Conservation (phyloP, 23 red algal genomes). For the Gracilaria gracilis region DNA sequence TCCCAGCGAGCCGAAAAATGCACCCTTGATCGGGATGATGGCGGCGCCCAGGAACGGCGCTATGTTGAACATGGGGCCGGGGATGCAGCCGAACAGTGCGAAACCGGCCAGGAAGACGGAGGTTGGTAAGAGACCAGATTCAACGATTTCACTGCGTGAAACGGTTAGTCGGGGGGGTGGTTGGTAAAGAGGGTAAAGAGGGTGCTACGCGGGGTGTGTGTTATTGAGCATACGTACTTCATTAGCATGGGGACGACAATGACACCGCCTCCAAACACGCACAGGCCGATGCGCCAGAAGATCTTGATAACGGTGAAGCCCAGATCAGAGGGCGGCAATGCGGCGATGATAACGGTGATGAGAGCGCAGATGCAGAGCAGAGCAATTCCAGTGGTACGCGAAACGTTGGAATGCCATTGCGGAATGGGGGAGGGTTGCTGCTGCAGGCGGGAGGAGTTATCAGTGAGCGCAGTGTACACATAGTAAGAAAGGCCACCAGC, state of each 20-base stretch:
- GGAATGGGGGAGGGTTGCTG: not conserved
- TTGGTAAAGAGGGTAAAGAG: not conserved
- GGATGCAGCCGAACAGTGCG: conserved; percentile 53
- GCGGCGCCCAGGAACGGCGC: conserved; percentile 78
- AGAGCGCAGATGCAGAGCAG: conserved; percentile 39
- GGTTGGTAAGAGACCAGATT: conserved; percentile 34
- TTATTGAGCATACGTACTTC: conserved; percentile 46
- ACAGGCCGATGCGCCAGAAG: conserved; percentile 78
- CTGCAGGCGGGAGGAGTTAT: not conserved
- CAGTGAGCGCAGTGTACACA: not conserved
- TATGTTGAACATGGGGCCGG: conserved; percentile 85
- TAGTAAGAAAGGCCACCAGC: conserved; percentile 41
- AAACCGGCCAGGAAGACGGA: conserved; percentile 75
- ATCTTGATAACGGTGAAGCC: conserved; percentile 45
- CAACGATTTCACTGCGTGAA: conserved; percentile 47
- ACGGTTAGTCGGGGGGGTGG: not conserved
- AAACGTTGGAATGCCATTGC: conserved; percentile 55
- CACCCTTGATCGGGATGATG: conserved; percentile 49
- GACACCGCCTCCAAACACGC: conserved; percentile 80
- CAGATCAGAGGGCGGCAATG: conserved; percentile 22
- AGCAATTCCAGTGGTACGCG: conserved; percentile 27
- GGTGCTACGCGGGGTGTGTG: too few species aligned
- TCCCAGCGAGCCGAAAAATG: conserved; percentile 44
- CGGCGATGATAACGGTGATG: conserved; percentile 36
- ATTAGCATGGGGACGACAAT: conserved; percentile 82